Base-by-base conservation (phyloP, 805 yeast species). In the Starmerella powellii region DNA sequence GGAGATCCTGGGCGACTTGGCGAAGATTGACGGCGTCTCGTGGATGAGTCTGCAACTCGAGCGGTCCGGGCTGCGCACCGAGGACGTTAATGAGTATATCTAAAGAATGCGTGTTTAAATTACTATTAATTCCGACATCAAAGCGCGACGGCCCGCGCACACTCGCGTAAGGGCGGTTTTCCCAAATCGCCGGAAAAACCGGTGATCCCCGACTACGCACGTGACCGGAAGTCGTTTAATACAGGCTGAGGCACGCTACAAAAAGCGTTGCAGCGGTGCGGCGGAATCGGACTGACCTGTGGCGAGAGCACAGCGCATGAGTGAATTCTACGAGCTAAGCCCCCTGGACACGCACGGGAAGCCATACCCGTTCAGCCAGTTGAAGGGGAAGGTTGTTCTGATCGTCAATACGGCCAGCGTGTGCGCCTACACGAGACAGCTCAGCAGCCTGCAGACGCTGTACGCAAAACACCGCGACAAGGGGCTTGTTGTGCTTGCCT, bases 371-470 rank as follows among this genome's bases (percentile, higher is more conserved):
- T 76, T 85, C 53, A 53, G 61, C 33, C 64, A 76, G 46, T 66
- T 80, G 45, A 70, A 78, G 59, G 93, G 88, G 32, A 81, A 85
- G 61, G 93, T 79, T 34, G 87, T 86, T 15, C 61, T 85, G 34
- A 68, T 86, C 43, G 93, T 86, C 46, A 85, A 85, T 61, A 88
- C 84, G 29, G 95, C 95, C 15, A 79, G 91, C 56, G 79, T 83
- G 63, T 83, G 93, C 60, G 77, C 76, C 4, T 76, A 75, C 63
- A 77, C 91, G 3, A 77, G 81, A 43, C 94, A 85, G 60, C 81
- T 80, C 59, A 63, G 67, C 40, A 88, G 78, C 40, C 64, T 86
- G 28, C 87, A 86, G 62, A 63, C 60, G 31, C 62, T 86, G 12
- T 76, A 83, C 64, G 64, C 75, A 47, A 74, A 76, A 57, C 81